Base-by-base conservation (phyloP, 768 basidiomycete genomes). In the Leccinum broughii region DNA sequence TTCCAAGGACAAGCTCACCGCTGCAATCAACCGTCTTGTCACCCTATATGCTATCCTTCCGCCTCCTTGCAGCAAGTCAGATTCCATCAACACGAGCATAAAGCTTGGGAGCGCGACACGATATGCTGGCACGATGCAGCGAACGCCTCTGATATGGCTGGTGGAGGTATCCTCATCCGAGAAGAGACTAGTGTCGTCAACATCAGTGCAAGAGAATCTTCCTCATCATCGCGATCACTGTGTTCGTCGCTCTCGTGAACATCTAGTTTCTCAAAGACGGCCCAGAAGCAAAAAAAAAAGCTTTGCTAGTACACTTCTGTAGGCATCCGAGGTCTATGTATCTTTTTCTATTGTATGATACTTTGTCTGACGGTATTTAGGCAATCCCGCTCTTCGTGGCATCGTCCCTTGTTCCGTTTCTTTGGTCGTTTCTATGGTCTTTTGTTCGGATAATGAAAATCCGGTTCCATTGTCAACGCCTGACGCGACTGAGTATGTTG, bases 101-200 rank as follows among this genome's bases (percentile, higher is more conserved):
- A 96, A 62, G 95, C 96, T 3, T 96, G 95, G 87, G 96, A 98
- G 69, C 85, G 97, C 34, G 95, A 98, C 69, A 99, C 97, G 1
- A 89, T 98, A 95, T 97, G 94, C 90, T 97, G 60, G 88, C 81
- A 85, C 4, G 90, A 92, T 14, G 55, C 59, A 26, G 20, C 63
- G 24, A 71, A 76, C 41, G 56, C 77, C 62, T 58, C 75, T 57
- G 78, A 76, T 53, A 64, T 72, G 30, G 64, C 66, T 41, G 67
- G 78, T 15, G 86, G 85, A 13, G 15, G 37, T 1, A 77, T 77
- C 15, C 72, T 86, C 15, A 61, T 85, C 20, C 79, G 73, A 78
- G 68, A 75, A 53, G 78, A 81, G 57, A 72, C 64, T 24, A 73
- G 73, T 6, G 57, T 74, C 3, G 54, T 81, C 8, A 61, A 75